Base-by-base conservation (phyloP, 2,329 filamentous ascomycete genomes). In the Fusarium abutilonis region DNA sequence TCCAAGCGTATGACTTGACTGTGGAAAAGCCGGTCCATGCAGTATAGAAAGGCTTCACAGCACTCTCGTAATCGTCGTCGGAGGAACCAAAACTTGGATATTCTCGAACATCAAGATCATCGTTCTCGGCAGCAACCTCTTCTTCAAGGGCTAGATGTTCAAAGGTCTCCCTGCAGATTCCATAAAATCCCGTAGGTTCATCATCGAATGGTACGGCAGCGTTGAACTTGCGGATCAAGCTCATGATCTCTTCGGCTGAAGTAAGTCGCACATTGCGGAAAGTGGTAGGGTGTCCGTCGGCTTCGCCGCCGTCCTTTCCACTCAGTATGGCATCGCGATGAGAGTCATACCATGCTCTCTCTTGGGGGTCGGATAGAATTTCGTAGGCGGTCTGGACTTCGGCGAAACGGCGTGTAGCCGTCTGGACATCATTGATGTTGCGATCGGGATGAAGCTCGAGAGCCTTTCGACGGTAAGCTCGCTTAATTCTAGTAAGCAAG, bases 271-370 rank as follows among this genome's bases (percentile, higher is more conserved):
- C 83, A 72, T 92, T 89, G 66, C 89, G 77, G 66, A 81, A 84
- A 40, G 89, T 87, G 66, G 86, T 87, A 51, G 85, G 80, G 32
- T 81, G 82, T 42, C 78, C 76, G 17, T 76, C 78, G 34, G 74
- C 76, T 26, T 75, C 77, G 26, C 75, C 75, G 29, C 73, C 65
- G 50, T 87, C 85, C 54, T 85, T 82, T 35, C 89, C 89, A 28
- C 85, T 84, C 61, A 98, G 79, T 60, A 98, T 96, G 46, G 90
- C 88, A 67, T 93, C 89, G 59, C 92, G 89, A 73, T 99, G 95
- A 3, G 93, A 93, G 77, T 99, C 94, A 78, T 99, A 99, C 95
- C 95, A 99, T 29, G 93, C 90, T 68, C 95, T 87, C 75, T 99
- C 95, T 74, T 99, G 94, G 10, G 93, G 88, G 74, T 99, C 95